Evolutionary conservation across 192 early-diverging fungal species (phyloP).

Genomic region (Geranomyces variabilis): DNA sequence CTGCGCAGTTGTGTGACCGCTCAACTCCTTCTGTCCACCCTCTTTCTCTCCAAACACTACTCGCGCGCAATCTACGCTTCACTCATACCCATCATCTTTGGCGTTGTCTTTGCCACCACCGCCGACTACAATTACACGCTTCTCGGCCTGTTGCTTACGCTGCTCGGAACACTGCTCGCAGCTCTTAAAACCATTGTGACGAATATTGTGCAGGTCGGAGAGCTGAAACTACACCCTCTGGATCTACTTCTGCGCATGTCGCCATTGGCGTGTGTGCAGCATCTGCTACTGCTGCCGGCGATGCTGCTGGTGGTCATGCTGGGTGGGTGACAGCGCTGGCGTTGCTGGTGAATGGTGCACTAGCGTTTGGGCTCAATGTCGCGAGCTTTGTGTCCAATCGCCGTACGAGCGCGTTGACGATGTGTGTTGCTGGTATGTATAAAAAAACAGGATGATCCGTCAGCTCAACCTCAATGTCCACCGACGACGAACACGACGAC

Average conservation of each 20-base stretch:
- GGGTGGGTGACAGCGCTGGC: constrained; percentile 42
- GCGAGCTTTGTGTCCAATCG: constrained; percentile 86
- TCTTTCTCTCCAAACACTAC: constrained; percentile 62
- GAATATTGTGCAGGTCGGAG: constrained; percentile 77
- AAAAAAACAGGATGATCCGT: too few species aligned
- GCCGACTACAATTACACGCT: constrained; percentile 79
- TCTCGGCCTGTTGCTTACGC: constrained; percentile 75
- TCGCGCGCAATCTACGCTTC: constrained; percentile 62
- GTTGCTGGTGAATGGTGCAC: constrained; percentile 72
- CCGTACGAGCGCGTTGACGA: constrained; percentile 81
- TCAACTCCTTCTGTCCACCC: constrained; percentile 59
- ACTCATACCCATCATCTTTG: constrained; percentile 69
- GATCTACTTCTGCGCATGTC: constrained; percentile 81
- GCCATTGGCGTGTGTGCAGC: constrained; percentile 73
- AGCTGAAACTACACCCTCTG: constrained; percentile 77
- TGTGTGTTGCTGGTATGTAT: constrained; percentile 75
- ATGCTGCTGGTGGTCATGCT: constrained; percentile 68
- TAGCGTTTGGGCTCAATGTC: constrained; percentile 88
- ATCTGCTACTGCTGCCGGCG: constrained; percentile 73
- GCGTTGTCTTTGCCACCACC: constrained; percentile 81
- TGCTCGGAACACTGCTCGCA: constrained; percentile 76
- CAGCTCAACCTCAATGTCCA: too few species aligned
- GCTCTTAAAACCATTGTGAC: constrained; percentile 84
- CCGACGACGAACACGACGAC: too few species aligned
- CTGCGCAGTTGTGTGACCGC: too few species aligned